Evolutionary conservation across 2,329 filamentous ascomycete genomes (phyloP), one percentile per base, ranked within the genome.

Genomic region (Fusarium duplospermum): DNA sequence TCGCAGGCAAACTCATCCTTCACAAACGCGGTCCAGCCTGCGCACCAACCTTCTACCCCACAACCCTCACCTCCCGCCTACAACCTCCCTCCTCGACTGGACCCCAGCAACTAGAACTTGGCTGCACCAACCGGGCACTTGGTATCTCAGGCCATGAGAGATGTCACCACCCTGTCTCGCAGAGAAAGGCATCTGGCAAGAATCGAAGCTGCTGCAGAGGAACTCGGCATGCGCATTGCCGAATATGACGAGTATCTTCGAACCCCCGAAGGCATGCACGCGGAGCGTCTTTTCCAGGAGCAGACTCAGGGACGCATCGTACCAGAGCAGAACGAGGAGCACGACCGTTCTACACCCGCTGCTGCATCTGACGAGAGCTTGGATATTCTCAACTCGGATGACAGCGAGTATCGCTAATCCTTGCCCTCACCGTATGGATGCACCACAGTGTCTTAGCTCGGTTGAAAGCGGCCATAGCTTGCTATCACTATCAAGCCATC

Each of bases 201-300:
- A 73, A 86, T 91, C 62, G 87, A 90, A 73, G 82, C 86, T 50
- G 84, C 87, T 4, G 88, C 89, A 14, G 85, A 87, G 77, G 87
- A 90, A 80, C 83, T 91, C 35, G 88, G 87, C 8, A 82, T 88
- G 75, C 85, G 86, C 31, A 85, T 90, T 52, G 82, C 84, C 22
- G 85, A 88, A 71, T 89, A 87, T 72, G 86, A 89, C 68, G 87
- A 88, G 56, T 83, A 82, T 29, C 65, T 80, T 16, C 67, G 70
- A 10, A 77, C 76, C 3, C 69, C 77, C 8, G 80, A 81, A 50
- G 77, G 78, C 14, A 67, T 78, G 24, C 73, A 64, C 18, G 76
- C 78, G 56, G 78, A 82, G 47, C 75, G 20, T 9, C 14, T 35
- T 27, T 35, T 11, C 33, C 54, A 38, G 35, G 54, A 79, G 45